A percentile compares a stretch with the other conserved stretches of the same genome.
phyloP scores from a whole-genome alignment of 1,284 basidiomycete genomes.

The Apiotrichum laibachii region DNA sequence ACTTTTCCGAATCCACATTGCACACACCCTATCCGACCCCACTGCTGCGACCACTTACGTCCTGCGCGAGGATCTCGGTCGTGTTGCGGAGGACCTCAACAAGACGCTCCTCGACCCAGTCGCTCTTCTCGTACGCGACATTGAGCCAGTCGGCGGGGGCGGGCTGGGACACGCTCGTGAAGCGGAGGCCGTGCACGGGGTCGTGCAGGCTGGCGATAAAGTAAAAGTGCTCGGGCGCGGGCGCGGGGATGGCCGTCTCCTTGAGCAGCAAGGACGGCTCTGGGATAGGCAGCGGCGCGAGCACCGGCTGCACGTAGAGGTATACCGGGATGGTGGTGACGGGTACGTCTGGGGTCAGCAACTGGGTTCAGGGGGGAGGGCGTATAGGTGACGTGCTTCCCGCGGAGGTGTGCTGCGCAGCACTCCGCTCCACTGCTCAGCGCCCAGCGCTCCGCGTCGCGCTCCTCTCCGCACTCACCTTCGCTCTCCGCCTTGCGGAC shows the following conservation, averaged over 20 bases:
- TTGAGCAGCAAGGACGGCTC: constrained; percentile 37
- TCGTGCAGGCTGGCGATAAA: constrained; percentile 82
- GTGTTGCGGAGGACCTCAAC: constrained; percentile 78
- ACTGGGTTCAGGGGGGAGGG: not conserved
- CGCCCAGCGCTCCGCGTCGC: too few species aligned
- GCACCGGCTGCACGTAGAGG: constrained; percentile 86
- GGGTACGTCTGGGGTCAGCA: constrained; percentile 52
- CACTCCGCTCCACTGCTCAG: too few species aligned
- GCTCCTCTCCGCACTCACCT: not conserved
- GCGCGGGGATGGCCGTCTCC: constrained; percentile 12
- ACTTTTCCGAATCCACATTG: too few species aligned
- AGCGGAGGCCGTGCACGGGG: constrained; percentile 70
- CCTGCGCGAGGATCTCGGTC: constrained; percentile 81
- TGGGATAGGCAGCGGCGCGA: constrained; percentile 58
- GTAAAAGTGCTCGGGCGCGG: constrained; percentile 62
- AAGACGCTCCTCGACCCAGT: constrained; percentile 91
- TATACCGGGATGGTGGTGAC: constrained; percentile 89
- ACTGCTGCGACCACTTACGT: constrained; percentile 49
- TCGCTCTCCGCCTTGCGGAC: constrained; percentile 20
- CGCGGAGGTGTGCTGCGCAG: too few species aligned
- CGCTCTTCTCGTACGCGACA: constrained; percentile 77
- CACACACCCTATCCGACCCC: too few species aligned
- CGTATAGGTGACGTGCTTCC: too few species aligned
- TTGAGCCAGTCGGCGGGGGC: constrained; percentile 77
- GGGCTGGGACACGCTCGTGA: constrained; percentile 74